Conservation (phyloP, 1,284 basidiomycete species). For the Afroboletus lepidellus region DNA sequence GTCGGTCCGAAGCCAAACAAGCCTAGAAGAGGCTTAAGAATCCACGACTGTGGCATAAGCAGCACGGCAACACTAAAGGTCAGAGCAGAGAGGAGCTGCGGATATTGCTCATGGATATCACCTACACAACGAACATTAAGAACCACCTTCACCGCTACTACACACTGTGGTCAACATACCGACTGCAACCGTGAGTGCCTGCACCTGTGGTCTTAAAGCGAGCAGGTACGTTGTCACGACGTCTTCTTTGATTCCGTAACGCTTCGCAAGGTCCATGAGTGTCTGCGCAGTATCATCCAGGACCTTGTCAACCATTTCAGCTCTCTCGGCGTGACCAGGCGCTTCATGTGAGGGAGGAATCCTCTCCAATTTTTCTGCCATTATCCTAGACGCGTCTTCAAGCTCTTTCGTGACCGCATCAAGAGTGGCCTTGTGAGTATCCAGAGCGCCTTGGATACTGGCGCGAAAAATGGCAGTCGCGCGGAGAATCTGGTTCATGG, state of each 20-base stretch:
- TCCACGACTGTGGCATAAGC: background rate
- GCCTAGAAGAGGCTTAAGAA: background rate
- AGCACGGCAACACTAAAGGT: background rate
- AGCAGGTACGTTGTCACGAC: slow-evolving; percentile 1
- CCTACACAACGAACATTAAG: background rate
- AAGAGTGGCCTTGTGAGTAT: background rate
- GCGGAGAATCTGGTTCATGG: background rate
- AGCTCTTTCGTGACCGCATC: background rate
- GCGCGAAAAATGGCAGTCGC: background rate
- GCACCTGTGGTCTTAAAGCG: slow-evolving; percentile 6
- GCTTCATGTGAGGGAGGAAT: background rate
- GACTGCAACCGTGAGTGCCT: slow-evolving; percentile 1
- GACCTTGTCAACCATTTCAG: slow-evolving; percentile 9
- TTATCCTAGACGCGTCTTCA: background rate
- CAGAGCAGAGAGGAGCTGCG: background rate
- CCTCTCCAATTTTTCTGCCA: background rate
- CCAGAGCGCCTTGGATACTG: background rate
- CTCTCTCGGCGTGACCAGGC: slow-evolving; percentile 7
- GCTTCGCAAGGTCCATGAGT: background rate
- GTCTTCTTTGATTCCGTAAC: slow-evolving; percentile 1
- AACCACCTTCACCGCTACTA: background rate
- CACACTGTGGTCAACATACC: slow-evolving; percentile 3
- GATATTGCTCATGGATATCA: background rate
- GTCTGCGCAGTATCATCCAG: slow-evolving; percentile 3
- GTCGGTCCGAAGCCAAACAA: background rate